These are phyloP conservation scores for Tylopilus subfusipes DNA, from an alignment of 768 basidiomycete genomes.

Conservation along the genomic window DNA sequence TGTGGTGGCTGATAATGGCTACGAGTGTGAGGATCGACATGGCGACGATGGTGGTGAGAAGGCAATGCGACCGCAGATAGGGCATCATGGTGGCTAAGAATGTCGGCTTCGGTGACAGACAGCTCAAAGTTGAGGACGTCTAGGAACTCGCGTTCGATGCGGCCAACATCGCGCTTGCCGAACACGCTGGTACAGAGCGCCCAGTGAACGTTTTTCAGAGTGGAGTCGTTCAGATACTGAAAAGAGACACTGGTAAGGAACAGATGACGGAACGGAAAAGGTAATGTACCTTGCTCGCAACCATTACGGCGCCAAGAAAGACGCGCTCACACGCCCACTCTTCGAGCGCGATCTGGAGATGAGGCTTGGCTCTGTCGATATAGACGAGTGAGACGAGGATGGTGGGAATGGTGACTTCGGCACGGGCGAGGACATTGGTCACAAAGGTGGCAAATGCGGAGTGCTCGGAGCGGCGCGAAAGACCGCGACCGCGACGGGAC, in stretches of 20 bases:
- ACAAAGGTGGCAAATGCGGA: constrained; percentile 63
- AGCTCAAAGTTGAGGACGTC: constrained; percentile 78
- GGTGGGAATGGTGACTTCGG: constrained; percentile 68
- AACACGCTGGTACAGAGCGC: constrained; percentile 80
- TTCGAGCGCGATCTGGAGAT: constrained; percentile 76
- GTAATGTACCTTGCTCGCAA: constrained; percentile 69
- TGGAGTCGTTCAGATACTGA: constrained; percentile 84
- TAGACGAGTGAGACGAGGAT: constrained; percentile 72
- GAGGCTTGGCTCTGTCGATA: constrained; percentile 71
- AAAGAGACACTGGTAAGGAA: constrained; percentile 4
- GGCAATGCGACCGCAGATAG: constrained; percentile 30
- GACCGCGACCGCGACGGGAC: constrained; percentile 46
- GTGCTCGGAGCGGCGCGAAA: constrained; percentile 48
- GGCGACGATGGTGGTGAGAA: constrained; percentile 26
- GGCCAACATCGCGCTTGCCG: constrained; percentile 74
- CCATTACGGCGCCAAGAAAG: constrained; percentile 86
- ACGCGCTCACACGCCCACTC: constrained; percentile 89
- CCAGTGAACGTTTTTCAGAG: constrained; percentile 90
- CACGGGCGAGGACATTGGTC: constrained; percentile 62
- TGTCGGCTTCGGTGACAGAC: constrained; percentile 57
- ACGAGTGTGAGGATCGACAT: constrained; percentile 21
- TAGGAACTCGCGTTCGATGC: constrained; percentile 80
- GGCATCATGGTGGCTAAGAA: constrained; percentile 45
- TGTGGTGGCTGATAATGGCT: constrained; percentile 16
- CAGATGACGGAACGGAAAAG: constrained; percentile 14